Conservation (phyloP, 352 stramenopile species). For the Phytophthora lateralis region DNA sequence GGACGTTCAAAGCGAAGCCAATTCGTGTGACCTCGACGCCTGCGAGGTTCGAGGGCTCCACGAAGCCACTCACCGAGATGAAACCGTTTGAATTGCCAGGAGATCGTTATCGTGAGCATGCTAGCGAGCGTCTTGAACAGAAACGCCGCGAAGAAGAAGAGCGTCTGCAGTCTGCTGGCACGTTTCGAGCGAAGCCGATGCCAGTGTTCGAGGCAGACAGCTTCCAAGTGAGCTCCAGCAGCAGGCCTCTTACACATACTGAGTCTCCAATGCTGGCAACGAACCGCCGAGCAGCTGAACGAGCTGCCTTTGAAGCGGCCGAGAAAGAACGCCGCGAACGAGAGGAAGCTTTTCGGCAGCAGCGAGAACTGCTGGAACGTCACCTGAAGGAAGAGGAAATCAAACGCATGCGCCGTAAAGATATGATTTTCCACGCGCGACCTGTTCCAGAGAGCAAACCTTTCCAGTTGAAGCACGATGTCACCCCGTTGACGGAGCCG, state of each 20-base stretch:
- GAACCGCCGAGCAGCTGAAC: slow-evolving; percentile 63
- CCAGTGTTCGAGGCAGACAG: slow-evolving; percentile 45
- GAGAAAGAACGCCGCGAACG: slow-evolving; percentile 69
- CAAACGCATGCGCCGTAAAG: slow-evolving; percentile 67
- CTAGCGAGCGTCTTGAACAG: slow-evolving; percentile 61
- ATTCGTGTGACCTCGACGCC: slow-evolving; percentile 65
- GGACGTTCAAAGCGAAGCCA: slow-evolving; percentile 74
- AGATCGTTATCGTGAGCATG: slow-evolving; percentile 61
- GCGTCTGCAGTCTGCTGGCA: slow-evolving; percentile 37
- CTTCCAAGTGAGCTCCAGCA: slow-evolving; percentile 40
- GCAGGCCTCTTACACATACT: slow-evolving; percentile 48
- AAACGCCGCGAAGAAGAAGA: slow-evolving; percentile 67
- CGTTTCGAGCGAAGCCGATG: slow-evolving; percentile 77
- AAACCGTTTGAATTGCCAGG: slow-evolving; percentile 67
- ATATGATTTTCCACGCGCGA: slow-evolving; percentile 77
- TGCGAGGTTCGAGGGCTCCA: slow-evolving; percentile 67
- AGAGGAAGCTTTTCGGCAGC: slow-evolving; percentile 65
- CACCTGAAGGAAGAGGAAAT: slow-evolving; percentile 72
- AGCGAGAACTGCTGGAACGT: slow-evolving; percentile 53
- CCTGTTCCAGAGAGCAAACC: slow-evolving; percentile 53
- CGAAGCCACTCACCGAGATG: slow-evolving; percentile 73
- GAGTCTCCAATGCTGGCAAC: slow-evolving; percentile 65
- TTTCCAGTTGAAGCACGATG: slow-evolving; percentile 58
- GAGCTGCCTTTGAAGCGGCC: slow-evolving; percentile 67
- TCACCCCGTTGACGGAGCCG: slow-evolving; percentile 56